A percentile compares a stretch with the other conserved stretches of the same genome.
phyloP scores from a whole-genome alignment of 2,329 filamentous ascomycete genomes.

The Fusarium sp. region DNA sequence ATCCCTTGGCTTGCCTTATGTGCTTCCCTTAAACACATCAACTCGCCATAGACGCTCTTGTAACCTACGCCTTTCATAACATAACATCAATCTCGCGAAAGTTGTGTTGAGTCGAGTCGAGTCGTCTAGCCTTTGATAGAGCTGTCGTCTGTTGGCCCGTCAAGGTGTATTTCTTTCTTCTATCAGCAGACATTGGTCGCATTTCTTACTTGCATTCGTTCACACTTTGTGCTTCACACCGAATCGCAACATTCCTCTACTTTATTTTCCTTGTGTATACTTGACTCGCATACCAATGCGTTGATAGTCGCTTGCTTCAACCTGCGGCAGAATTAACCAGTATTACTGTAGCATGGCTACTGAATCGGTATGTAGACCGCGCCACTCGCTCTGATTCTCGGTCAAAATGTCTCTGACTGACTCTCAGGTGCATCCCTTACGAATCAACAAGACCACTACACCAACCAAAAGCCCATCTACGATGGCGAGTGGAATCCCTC shows the following conservation, averaged over 20 bases:
- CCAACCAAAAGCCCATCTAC: slow-evolving; percentile 71
- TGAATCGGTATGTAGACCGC: slow-evolving; percentile 51
- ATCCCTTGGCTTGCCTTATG: slow-evolving; percentile 27
- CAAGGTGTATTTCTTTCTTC: slow-evolving; percentile 42
- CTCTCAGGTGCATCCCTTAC: slow-evolving; percentile 77
- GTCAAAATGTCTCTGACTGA: slow-evolving; percentile 39
- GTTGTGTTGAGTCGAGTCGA: slow-evolving; percentile 30
- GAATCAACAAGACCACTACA: slow-evolving; percentile 76
- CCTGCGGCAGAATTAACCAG: slow-evolving; percentile 33
- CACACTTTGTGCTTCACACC: slow-evolving; percentile 22
- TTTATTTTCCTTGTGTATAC: slow-evolving; percentile 36
- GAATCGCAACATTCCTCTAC: slow-evolving; percentile 48
- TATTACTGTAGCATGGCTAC: slow-evolving; percentile 50
- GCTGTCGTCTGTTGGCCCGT: slow-evolving; percentile 34
- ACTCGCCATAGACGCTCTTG: slow-evolving; percentile 41
- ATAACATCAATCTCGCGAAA: slow-evolving; percentile 42
- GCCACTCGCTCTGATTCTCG: slow-evolving; percentile 26
- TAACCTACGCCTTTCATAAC: slow-evolving; percentile 40
- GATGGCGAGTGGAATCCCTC: slow-evolving; percentile 69
- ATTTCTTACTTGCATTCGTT: slow-evolving; percentile 44
- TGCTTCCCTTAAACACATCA: slow-evolving; percentile 50
- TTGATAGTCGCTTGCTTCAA: slow-evolving; percentile 46
- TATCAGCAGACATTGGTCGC: slow-evolving; percentile 33
- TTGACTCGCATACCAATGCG: slow-evolving; percentile 49
- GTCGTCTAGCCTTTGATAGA: slow-evolving; percentile 40